phyloP scores from a whole-genome alignment of 441 rosid species.

The Adansonia rubrostipa region DNA sequence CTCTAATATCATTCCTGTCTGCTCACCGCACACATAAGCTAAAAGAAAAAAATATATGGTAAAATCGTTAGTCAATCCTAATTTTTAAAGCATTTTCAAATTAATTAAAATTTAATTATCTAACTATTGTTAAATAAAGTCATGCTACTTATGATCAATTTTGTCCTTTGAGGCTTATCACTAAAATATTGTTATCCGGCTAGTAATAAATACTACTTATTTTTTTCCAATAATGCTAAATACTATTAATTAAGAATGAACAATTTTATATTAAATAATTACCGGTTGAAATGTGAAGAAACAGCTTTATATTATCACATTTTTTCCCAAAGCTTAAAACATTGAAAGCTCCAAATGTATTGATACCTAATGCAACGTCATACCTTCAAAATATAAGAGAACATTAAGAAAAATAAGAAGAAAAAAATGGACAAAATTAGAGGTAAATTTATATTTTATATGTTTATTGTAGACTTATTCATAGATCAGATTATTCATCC shows the following conservation, averaged over 20 bases:
- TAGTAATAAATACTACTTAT: too few species aligned
- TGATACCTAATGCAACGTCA: constrained; percentile 44
- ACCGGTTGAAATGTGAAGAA: constrained; percentile 38
- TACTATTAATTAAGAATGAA: neutral
- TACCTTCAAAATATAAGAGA: constrained; percentile 27
- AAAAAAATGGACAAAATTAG: neutral
- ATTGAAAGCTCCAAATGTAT: constrained; percentile 47
- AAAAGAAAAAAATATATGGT: neutral
- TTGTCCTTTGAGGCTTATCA: too few species aligned
- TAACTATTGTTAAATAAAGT: too few species aligned
- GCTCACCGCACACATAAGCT: constrained; percentile 45
- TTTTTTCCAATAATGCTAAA: too few species aligned
- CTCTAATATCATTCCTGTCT: constrained; percentile 38
- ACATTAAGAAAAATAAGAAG: neutral
- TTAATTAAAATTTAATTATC: too few species aligned
- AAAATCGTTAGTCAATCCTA: neutral
- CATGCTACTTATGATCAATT: neutral
- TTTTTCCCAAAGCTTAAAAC: constrained; percentile 48
- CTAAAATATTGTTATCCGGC: too few species aligned
- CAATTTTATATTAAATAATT: neutral
- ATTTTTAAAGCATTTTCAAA: neutral
- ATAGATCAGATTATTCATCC: too few species aligned
- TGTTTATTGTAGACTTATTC: neutral
- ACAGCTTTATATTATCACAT: constrained; percentile 37
- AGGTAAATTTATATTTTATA: neutral